A percentile compares a stretch with the other conserved stretches of the same genome.
Evolutionary conservation across 2,329 filamentous ascomycete species (phyloP).

Genomic region (Epichloe hybrida): DNA sequence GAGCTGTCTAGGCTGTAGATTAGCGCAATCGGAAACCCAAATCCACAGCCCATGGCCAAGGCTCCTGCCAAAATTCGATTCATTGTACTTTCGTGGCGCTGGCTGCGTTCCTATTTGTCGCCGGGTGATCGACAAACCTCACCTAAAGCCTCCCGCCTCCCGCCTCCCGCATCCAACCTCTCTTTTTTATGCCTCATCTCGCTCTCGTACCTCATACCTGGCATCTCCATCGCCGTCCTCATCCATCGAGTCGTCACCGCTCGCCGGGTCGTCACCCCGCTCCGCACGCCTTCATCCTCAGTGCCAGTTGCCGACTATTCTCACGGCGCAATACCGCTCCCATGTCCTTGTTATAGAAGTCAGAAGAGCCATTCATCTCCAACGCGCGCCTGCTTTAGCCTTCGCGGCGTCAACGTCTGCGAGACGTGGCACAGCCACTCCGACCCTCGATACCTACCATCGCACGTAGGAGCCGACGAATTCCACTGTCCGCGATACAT

Average conservation of each 20-base stretch:
- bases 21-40: too few relatives aligned
- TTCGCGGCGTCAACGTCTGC: slow-evolving; percentile 1
- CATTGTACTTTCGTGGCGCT: too few relatives aligned
- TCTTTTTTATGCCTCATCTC: too few relatives aligned
- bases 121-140: too few relatives aligned
- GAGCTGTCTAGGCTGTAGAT: too few relatives aligned
- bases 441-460: background rate
- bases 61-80: too few relatives aligned
- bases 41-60: too few relatives aligned
- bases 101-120: too few relatives aligned
- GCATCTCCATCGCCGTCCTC: background rate
- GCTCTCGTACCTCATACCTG: too few relatives aligned
- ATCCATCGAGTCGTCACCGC: background rate
- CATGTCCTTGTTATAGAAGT: slow-evolving; percentile 25
- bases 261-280: background rate
- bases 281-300: background rate
- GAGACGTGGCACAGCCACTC: background rate
- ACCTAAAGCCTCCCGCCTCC: too few relatives aligned
- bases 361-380: slow-evolving; percentile 17
- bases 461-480: background rate
- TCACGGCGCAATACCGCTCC: slow-evolving; percentile 8
- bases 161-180: too few relatives aligned
- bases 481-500: background rate
- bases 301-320: background rate
- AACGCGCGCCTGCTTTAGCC: slow-evolving; percentile 6